Percentiles rank a stretch among this genome's conserved stretches.
Conservation (phyloP, 805 yeast species). For the Blastobotrys parvus region DNA sequence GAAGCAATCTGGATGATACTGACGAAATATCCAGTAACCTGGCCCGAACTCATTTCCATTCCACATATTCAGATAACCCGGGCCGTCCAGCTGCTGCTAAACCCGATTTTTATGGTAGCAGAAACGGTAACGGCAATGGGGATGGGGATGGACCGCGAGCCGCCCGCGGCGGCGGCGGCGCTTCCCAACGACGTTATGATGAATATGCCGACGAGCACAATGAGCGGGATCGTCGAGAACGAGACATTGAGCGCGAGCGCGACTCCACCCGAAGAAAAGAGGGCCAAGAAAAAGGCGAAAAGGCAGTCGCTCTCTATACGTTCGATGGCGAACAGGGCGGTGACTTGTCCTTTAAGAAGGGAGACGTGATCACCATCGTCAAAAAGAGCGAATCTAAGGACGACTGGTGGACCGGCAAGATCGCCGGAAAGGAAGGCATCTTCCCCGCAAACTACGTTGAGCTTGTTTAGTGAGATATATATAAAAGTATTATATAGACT, state of each 20-base stretch:
- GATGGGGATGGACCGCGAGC: too few relatives aligned
- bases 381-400: slow-evolving; percentile 82
- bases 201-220: slow-evolving; percentile 6
- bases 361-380: slow-evolving; percentile 81
- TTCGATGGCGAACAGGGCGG: slow-evolving; percentile 93
- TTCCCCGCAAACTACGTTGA: slow-evolving; percentile 98
- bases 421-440: slow-evolving; percentile 78
- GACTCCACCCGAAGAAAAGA: slow-evolving; percentile 7
- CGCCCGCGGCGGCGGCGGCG: too few relatives aligned
- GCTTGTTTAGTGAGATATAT: slow-evolving; percentile 49
- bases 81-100: slow-evolving; percentile 37
- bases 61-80: slow-evolving; percentile 33
- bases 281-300: slow-evolving; percentile 36
- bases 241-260: slow-evolving; percentile 8
- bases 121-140: background rate
- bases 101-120: slow-evolving; percentile 29
- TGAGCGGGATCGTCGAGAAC: slow-evolving; percentile 13
- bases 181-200: background rate
- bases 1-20: slow-evolving; percentile 21
- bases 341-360: slow-evolving; percentile 86
- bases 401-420: slow-evolving; percentile 98
- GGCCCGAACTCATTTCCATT: slow-evolving; percentile 32
- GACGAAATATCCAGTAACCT: slow-evolving; percentile 28
- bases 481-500: too few relatives aligned
- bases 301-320: slow-evolving; percentile 83